Conservation (phyloP, 257 asterid genomes). For the Solanum bulbocastanum region DNA sequence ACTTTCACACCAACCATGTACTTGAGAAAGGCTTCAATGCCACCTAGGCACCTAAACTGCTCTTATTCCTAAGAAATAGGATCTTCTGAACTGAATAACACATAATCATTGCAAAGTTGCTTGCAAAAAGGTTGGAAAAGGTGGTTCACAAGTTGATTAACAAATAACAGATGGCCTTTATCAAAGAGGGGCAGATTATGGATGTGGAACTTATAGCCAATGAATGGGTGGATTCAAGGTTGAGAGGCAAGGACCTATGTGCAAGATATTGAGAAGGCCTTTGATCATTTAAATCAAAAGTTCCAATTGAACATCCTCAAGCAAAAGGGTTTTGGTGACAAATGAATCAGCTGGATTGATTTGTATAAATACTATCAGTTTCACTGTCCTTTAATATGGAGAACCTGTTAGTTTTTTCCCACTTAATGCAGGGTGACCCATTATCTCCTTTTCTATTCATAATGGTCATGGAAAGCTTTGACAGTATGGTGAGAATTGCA, state of each 20-base stretch:
- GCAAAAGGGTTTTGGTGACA: neutral
- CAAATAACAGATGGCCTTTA: no score
- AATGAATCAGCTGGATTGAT: neutral
- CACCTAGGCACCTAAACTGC: neutral
- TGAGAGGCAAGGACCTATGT: neutral
- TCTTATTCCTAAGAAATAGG: neutral
- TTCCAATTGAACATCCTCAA: neutral
- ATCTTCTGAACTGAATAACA: neutral
- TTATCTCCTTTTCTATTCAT: neutral
- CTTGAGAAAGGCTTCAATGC: neutral
- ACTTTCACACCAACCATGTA: neutral
- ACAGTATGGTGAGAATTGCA: neutral
- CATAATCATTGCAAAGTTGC: no score
- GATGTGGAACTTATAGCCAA: neutral
- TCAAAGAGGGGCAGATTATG: neutral
- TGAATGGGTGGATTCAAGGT: neutral
- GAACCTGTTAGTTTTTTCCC: neutral
- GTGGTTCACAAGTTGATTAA: no score
- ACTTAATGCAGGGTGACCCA: neutral
- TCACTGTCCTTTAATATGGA: neutral
- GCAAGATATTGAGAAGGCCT: neutral
- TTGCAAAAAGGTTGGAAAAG: no score
- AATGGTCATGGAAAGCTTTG: neutral
- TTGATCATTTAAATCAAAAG: neutral
- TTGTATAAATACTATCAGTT: neutral